phyloP scores from a whole-genome alignment of 208 protist species.

The Leishmania mexicana region DNA sequence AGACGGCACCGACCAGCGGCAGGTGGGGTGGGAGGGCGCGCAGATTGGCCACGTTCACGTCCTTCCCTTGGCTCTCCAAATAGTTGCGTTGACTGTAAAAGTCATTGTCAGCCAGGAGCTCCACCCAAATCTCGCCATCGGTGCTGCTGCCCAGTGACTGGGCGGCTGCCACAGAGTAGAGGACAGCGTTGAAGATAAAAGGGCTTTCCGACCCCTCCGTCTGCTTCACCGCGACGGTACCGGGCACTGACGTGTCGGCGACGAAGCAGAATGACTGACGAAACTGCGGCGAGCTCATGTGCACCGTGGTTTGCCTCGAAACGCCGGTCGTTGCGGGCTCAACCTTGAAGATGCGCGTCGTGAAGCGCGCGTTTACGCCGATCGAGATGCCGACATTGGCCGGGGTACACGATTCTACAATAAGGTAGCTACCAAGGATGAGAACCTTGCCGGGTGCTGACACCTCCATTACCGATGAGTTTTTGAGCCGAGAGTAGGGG shows the following conservation, averaged over 20 bases:
- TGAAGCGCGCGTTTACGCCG: conserved; percentile 91
- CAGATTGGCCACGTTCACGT: conserved; percentile 62
- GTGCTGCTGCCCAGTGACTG: conserved; percentile 24
- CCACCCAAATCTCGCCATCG: conserved; percentile 38
- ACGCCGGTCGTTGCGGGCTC: not conserved
- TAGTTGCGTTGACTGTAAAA: conserved; percentile 94
- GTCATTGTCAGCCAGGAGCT: conserved; percentile 90
- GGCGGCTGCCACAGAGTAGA: conserved; percentile 65
- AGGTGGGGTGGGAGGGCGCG: conserved; percentile 60
- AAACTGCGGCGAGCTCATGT: conserved; percentile 87
- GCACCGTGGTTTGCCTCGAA: conserved; percentile 40
- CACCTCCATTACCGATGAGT: conserved; percentile 30
- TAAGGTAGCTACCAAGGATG: conserved; percentile 95
- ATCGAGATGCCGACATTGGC: conserved; percentile 94
- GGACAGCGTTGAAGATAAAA: conserved; percentile 78
- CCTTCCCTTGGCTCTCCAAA: conserved; percentile 51
- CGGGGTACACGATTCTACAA: conserved; percentile 74
- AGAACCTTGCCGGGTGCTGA: conserved; percentile 96
- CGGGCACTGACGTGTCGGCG: conserved; percentile 29
- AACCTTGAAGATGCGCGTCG: conserved; percentile 44
- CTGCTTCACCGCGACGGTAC: conserved; percentile 54
- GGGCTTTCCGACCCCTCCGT: conserved; percentile 50
- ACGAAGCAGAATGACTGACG: conserved; percentile 65
- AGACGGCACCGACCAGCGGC: conserved; percentile 78
- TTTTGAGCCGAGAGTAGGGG: not conserved